Conservation (phyloP, 2,329 filamentous ascomycete genomes). For the Talaromyces marneffei region DNA sequence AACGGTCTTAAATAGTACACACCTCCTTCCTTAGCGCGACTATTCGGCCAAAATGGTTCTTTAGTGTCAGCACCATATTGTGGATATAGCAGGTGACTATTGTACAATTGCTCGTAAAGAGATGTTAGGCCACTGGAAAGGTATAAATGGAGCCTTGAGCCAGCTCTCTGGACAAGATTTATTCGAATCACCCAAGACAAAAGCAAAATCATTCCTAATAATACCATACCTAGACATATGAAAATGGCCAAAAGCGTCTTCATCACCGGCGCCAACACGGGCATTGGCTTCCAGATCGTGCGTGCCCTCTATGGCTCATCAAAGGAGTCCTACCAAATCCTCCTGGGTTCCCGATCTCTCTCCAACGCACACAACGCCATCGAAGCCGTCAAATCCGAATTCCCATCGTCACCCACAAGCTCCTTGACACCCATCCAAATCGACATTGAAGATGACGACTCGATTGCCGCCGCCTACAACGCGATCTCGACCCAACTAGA, state of each 20-base stretch:
- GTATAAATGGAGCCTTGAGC: not conserved
- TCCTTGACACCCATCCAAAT: slow-evolving; percentile 46
- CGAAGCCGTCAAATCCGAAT: slow-evolving; percentile 36
- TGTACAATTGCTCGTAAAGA: not conserved
- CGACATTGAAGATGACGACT: slow-evolving; percentile 50
- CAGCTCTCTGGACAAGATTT: not conserved
- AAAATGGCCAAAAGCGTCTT: slow-evolving; percentile 33
- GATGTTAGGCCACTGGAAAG: not conserved
- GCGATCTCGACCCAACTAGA: slow-evolving; percentile 35
- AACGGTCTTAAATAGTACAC: too few species aligned
- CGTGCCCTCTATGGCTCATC: slow-evolving; percentile 48
- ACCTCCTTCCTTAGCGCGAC: too few species aligned
- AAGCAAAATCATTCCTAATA: not conserved
- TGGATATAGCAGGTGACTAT: not conserved
- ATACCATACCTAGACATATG: not conserved
- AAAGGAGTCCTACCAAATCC: slow-evolving; percentile 46
- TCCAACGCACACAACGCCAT: slow-evolving; percentile 49
- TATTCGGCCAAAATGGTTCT: too few species aligned
- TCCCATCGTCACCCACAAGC: slow-evolving; percentile 34
- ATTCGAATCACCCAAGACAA: not conserved
- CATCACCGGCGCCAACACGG: slow-evolving; percentile 58
- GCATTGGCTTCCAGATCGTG: slow-evolving; percentile 55
- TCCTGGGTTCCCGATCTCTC: slow-evolving; percentile 50
- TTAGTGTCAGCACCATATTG: too few species aligned
- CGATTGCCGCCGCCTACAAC: slow-evolving; percentile 45